Evolutionary conservation across 148 eudicot genomes (phyloP).

Genomic region (Vaccinium corymbosum): DNA sequence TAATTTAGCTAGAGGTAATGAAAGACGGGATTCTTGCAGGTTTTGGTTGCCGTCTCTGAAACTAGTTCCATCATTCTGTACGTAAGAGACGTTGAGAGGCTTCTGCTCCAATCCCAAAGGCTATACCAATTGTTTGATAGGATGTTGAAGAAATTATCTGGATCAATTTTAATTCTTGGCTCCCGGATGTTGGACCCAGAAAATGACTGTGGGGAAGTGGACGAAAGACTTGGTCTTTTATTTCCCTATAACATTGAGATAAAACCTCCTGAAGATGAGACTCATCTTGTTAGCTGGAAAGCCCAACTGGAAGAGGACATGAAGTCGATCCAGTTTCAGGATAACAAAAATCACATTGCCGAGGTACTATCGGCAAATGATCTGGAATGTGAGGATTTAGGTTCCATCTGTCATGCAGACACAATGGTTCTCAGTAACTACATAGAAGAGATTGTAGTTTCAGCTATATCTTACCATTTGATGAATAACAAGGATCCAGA

Average conservation of each 20-base stretch:
- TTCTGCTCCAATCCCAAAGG: constrained; percentile 63
- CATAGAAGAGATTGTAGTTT: constrained; percentile 79
- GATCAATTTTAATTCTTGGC: constrained; percentile 73
- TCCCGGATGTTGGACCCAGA: constrained; percentile 55
- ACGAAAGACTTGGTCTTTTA: constrained; percentile 47
- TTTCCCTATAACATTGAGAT: constrained; percentile 80
- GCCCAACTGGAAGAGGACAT: constrained; percentile 76
- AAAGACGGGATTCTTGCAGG: constrained; percentile 35
- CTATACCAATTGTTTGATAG: constrained; percentile 54
- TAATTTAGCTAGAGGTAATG: neutral
- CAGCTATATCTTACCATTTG: constrained; percentile 77
- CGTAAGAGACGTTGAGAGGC: constrained; percentile 67
- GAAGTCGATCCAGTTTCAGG: constrained; percentile 71
- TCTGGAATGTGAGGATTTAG: constrained; percentile 78
- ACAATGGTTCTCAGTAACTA: constrained; percentile 58
- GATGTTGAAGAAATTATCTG: constrained; percentile 57
- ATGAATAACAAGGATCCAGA: constrained; percentile 77
- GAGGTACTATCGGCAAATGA: constrained; percentile 86
- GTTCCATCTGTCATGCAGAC: constrained; percentile 68
- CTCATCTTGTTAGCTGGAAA: constrained; percentile 67
- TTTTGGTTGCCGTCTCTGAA: constrained; percentile 55
- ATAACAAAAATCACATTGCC: constrained; percentile 79
- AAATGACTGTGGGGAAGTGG: constrained; percentile 42
- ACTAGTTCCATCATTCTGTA: constrained; percentile 64
- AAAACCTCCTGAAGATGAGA: constrained; percentile 79